Conservation (phyloP, 441 rosid species). For the Mallotus japonicus region DNA sequence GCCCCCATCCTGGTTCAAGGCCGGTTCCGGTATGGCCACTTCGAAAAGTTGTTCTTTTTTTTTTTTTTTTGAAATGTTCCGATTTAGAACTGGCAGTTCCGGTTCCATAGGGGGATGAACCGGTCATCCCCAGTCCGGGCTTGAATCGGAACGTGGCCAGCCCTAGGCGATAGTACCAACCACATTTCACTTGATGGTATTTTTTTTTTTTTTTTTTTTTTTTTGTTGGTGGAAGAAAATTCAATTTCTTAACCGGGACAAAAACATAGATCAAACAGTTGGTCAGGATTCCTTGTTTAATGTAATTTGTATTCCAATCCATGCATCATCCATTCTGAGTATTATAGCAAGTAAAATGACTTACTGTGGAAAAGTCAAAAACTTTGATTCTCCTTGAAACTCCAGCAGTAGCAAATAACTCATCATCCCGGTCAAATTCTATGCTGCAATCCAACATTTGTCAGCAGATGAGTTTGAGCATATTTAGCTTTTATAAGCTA, state of each 20-base stretch:
- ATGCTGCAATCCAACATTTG: conserved; percentile 57
- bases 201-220: no score
- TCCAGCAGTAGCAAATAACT: conserved; percentile 97
- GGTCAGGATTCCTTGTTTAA: background rate
- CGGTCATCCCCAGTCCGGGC: no score
- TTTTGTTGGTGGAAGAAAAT: background rate
- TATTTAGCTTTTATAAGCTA: background rate
- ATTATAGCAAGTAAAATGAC: conserved; percentile 23
- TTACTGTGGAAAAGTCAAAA: conserved; percentile 88
- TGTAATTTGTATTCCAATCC: background rate
- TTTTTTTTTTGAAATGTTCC: no score
- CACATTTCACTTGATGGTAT: background rate
- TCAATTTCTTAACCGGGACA: background rate
- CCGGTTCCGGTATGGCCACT: no score
- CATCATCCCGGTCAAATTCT: conserved; percentile 97
- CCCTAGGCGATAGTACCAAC: background rate
- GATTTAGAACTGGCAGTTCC: no score
- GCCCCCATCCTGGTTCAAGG: no score
- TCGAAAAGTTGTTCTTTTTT: no score
- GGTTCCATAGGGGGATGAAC: no score
- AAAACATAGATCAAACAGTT: background rate
- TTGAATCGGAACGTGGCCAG: no score
- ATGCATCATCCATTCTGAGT: conserved; percentile 2
- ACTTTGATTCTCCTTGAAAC: conserved; percentile 94
- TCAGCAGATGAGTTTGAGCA: conserved; percentile 12